These are phyloP conservation scores for Kalmusia sp. DNA, from an alignment of 2,329 filamentous ascomycete genomes.

Conservation along the genomic window DNA sequence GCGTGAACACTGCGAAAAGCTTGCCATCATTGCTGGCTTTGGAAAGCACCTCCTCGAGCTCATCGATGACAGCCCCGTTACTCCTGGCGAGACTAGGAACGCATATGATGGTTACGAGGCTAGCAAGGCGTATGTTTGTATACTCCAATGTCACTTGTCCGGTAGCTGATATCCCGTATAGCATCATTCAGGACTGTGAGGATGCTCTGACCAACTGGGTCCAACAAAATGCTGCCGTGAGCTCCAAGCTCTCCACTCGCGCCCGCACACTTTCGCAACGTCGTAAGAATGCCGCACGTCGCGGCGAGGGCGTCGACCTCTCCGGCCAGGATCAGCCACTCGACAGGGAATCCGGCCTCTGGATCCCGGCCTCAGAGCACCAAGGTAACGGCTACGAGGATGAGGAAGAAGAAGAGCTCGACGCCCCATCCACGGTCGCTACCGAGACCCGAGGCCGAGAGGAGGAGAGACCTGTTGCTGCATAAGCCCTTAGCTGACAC, in stretches of 20 bases:
- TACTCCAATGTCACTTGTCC: not conserved
- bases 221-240: conserved; percentile 84
- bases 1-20: conserved; percentile 96
- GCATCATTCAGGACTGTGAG: conserved; percentile 99
- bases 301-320: conserved; percentile 78
- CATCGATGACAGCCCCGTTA: conserved; percentile 95
- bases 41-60: conserved; percentile 98
- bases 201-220: conserved; percentile 98
- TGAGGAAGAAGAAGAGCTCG: conserved; percentile 67
- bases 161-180: conserved; percentile 34
- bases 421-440: conserved; percentile 51
- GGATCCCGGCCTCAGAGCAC: conserved; percentile 78
- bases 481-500: conserved; percentile 32
- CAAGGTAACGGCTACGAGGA: conserved; percentile 69
- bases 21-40: conserved; percentile 96
- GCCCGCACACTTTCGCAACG: conserved; percentile 88
- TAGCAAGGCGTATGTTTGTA: conserved; percentile 75
- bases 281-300: conserved; percentile 68
- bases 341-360: conserved; percentile 74
- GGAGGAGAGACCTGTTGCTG: conserved; percentile 51
- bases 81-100: conserved; percentile 91
- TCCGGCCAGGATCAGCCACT: conserved; percentile 82
- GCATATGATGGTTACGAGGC: conserved; percentile 98
- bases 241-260: conserved; percentile 84
- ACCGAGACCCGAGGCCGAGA: conserved; percentile 56